phyloP scores from a whole-genome alignment of 768 basidiomycete genomes.

The Filobasidium floriforme region DNA sequence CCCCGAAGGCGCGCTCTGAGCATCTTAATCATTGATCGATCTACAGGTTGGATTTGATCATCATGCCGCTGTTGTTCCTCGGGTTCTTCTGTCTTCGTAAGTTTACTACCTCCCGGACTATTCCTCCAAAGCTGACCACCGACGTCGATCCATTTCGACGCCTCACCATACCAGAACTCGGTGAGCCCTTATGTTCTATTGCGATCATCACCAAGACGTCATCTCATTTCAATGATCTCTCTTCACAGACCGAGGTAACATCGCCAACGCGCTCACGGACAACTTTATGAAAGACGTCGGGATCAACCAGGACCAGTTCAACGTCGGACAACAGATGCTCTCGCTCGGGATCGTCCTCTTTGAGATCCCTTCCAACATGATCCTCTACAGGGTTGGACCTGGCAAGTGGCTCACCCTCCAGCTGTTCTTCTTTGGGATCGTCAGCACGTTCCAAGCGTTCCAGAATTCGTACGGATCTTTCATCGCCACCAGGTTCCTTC shows the following conservation, averaged over 20 bases:
- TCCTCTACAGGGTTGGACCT: conserved; percentile 17
- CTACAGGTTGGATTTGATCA: conserved; percentile 27
- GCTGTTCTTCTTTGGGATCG: conserved; percentile 34
- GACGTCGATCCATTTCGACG: not conserved
- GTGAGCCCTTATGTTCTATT: not conserved
- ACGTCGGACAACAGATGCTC: conserved; percentile 38
- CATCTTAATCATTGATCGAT: not conserved
- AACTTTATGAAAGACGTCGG: conserved; percentile 33
- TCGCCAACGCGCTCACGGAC: conserved; percentile 39
- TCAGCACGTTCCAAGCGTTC: conserved; percentile 36
- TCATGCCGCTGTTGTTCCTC: conserved; percentile 32
- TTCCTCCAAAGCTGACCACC: too few species aligned
- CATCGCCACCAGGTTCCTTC: conserved; percentile 33
- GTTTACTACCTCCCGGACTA: conserved; percentile 27
- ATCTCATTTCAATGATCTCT: not conserved
- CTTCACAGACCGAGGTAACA: conserved; percentile 32
- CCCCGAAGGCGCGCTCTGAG: not conserved
- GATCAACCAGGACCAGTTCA: conserved; percentile 40
- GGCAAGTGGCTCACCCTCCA: conserved; percentile 21
- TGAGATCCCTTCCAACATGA: conserved; percentile 27
- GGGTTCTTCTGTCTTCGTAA: conserved; percentile 32
- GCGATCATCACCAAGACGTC: not conserved
- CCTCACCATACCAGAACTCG: not conserved
- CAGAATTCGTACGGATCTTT: conserved; percentile 28
- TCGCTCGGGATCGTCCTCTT: conserved; percentile 37